These are phyloP conservation scores for Cardiospermum halicacabum DNA, from an alignment of 345 rosid genomes.

Conservation along the genomic window DNA sequence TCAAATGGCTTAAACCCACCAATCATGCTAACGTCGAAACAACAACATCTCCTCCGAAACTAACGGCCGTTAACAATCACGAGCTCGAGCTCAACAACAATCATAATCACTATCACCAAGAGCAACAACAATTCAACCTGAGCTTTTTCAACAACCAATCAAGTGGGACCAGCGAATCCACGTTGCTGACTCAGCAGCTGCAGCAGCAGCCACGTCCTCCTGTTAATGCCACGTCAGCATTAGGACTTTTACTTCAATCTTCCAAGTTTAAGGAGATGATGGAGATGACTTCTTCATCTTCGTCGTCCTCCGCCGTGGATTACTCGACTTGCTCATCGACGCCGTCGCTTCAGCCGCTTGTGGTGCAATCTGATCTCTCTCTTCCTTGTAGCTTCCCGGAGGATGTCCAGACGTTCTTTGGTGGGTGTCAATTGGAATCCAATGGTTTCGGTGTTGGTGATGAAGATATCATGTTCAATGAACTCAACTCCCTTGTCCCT, in stretches of 20 bases:
- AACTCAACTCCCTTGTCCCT: constrained; percentile 40
- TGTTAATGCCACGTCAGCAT: constrained; percentile 45
- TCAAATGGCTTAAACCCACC: constrained; percentile 55
- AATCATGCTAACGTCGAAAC: neutral
- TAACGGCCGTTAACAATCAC: neutral
- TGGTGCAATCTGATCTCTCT: constrained; percentile 23
- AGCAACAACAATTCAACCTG: constrained; percentile 16
- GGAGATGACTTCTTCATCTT: constrained; percentile 37
- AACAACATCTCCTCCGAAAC: neutral
- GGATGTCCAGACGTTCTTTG: constrained; percentile 69
- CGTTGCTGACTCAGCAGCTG: constrained; percentile 9
- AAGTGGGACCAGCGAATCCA: neutral
- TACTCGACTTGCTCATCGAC: constrained; percentile 25
- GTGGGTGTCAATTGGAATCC: constrained; percentile 51
- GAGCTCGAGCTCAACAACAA: neutral
- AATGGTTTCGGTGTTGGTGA: constrained; percentile 39
- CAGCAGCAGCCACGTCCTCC: too few relatives aligned
- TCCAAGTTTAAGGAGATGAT: constrained; percentile 65
- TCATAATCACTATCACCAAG: neutral
- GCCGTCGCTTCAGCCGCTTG: constrained; percentile 21
- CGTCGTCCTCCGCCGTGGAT: constrained; percentile 18
- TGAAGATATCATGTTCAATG: constrained; percentile 55
- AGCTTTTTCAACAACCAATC: constrained; percentile 10
- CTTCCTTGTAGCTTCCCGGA: constrained; percentile 65
- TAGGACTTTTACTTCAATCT: constrained; percentile 59